These are phyloP conservation scores for Phytophthora boehmeriae DNA, from an alignment of 352 stramenopile genomes.

Conservation along the genomic window DNA sequence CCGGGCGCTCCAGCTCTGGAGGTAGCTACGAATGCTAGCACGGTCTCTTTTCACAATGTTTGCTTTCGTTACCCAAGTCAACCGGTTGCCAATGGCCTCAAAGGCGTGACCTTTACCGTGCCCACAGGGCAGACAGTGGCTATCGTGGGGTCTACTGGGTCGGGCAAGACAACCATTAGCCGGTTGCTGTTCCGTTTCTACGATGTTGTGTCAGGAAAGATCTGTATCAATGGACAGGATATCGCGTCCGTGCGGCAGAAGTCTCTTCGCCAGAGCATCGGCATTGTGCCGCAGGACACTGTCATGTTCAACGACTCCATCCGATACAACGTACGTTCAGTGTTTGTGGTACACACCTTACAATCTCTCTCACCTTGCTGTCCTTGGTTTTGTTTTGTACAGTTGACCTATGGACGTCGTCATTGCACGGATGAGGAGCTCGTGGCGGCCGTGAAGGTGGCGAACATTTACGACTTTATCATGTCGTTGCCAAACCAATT, in stretches of 20 bases:
- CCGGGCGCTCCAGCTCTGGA: constrained; percentile 67
- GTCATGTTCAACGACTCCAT: constrained; percentile 98
- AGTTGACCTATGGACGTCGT: constrained; percentile 92
- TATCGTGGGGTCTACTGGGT: constrained; percentile 92
- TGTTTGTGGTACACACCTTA: not conserved
- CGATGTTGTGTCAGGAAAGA: constrained; percentile 85
- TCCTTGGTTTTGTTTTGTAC: constrained; percentile 1
- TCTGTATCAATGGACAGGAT: constrained; percentile 91
- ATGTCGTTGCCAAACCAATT: constrained; percentile 90
- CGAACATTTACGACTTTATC: constrained; percentile 96
- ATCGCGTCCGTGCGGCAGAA: constrained; percentile 87
- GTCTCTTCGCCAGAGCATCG: constrained; percentile 90
- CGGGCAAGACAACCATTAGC: constrained; percentile 95
- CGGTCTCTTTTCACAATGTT: constrained; percentile 93
- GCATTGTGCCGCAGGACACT: constrained; percentile 96
- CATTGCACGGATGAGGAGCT: constrained; percentile 92
- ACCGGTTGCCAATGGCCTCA: constrained; percentile 83
- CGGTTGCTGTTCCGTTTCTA: constrained; percentile 97
- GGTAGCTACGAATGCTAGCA: constrained; percentile 43
- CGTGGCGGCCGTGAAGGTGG: constrained; percentile 86
- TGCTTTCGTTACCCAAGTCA: constrained; percentile 93
- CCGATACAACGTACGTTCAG: constrained; percentile 91
- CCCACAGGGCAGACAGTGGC: constrained; percentile 89
- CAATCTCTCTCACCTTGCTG: constrained; percentile 11
- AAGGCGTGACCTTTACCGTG: constrained; percentile 77